Evolutionary conservation across 148 eudicot species (phyloP).

Genomic region (Persicaria maculosa): DNA sequence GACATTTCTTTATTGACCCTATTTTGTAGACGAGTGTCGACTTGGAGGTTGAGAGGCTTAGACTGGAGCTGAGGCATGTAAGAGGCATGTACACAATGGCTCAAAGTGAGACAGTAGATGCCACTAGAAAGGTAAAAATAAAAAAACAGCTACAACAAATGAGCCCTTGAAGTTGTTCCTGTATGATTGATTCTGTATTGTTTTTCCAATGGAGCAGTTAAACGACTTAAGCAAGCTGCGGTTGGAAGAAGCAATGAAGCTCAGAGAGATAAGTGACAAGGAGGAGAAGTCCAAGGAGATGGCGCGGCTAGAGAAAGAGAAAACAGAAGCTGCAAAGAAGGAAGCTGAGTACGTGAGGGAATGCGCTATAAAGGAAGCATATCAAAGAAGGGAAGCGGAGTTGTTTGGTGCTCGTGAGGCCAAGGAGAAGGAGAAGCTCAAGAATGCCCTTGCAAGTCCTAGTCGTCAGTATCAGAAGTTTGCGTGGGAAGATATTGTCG

Average conservation of each 20-base stretch:
- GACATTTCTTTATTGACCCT: not conserved
- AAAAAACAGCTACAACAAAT: not conserved
- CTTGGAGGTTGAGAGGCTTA: constrained; percentile 70
- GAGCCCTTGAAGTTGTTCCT: not conserved
- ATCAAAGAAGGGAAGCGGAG: constrained; percentile 64
- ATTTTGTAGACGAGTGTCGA: constrained; percentile 35
- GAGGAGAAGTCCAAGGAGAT: constrained; percentile 61
- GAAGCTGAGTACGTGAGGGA: constrained; percentile 49
- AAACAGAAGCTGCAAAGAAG: constrained; percentile 50
- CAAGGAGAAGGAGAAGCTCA: constrained; percentile 62
- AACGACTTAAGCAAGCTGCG: constrained; percentile 51
- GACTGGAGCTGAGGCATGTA: constrained; percentile 64
- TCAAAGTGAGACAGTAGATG: constrained; percentile 66
- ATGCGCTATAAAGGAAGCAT: constrained; percentile 50
- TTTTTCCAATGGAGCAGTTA: constrained; percentile 33
- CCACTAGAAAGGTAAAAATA: constrained; percentile 55
- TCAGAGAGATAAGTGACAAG: constrained; percentile 38
- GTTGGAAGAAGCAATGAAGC: constrained; percentile 51
- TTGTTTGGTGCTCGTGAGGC: constrained; percentile 42
- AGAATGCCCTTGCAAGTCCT: constrained; percentile 35
- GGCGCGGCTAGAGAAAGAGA: constrained; percentile 51
- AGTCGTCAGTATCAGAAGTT: constrained; percentile 49
- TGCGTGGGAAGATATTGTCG: constrained; percentile 68
- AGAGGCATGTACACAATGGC: constrained; percentile 78
- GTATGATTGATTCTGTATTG: not conserved